phyloP scores from a whole-genome alignment of 352 stramenopile genomes.

The Elongisporangium senticosum region DNA sequence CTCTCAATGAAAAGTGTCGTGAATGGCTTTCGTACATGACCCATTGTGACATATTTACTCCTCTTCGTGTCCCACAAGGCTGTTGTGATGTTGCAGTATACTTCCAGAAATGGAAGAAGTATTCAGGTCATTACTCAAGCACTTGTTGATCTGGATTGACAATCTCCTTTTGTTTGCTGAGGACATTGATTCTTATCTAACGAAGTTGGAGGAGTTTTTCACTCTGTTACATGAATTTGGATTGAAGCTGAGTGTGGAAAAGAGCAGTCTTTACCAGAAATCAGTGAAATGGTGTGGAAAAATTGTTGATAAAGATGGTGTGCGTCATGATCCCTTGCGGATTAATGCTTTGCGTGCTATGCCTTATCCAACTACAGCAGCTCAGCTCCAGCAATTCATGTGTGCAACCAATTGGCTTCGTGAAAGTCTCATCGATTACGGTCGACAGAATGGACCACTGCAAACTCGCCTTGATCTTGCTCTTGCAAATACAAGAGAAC shows the following conservation, averaged over 20 bases:
- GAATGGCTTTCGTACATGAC: slow-evolving; percentile 15
- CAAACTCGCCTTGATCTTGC: slow-evolving; percentile 10
- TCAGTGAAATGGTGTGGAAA: slow-evolving; percentile 12
- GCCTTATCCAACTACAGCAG: slow-evolving; percentile 10
- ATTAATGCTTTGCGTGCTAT: slow-evolving; percentile 7
- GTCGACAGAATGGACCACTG: slow-evolving; percentile 4
- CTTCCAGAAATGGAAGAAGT: slow-evolving; percentile 14
- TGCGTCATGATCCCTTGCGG: slow-evolving; percentile 7
- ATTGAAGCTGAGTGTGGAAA: slow-evolving; percentile 15
- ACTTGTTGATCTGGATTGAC: slow-evolving; percentile 27
- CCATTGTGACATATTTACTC: slow-evolving; percentile 16
- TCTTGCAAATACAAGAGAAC: slow-evolving; percentile 1
- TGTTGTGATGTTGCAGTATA: slow-evolving; percentile 4
- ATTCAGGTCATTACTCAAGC: slow-evolving; percentile 11
- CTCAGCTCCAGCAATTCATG: slow-evolving; percentile 9
- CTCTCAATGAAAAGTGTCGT: slow-evolving; percentile 2
- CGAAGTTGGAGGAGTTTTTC: slow-evolving; percentile 16
- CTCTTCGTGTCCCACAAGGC: slow-evolving; percentile 8
- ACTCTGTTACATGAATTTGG: slow-evolving; percentile 10
- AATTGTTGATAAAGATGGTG: slow-evolving; percentile 7
- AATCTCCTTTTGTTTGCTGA: slow-evolving; percentile 21
- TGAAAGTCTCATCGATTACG: slow-evolving; percentile 16
- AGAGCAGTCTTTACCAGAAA: slow-evolving; percentile 13
- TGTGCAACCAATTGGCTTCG: slow-evolving; percentile 9
- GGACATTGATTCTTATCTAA: slow-evolving; percentile 15